Percentiles rank a stretch among this genome's conserved stretches.
These are phyloP conservation scores for Achlya hypogyna DNA, from an alignment of 352 stramenopile species.

Conservation along the genomic window DNA sequence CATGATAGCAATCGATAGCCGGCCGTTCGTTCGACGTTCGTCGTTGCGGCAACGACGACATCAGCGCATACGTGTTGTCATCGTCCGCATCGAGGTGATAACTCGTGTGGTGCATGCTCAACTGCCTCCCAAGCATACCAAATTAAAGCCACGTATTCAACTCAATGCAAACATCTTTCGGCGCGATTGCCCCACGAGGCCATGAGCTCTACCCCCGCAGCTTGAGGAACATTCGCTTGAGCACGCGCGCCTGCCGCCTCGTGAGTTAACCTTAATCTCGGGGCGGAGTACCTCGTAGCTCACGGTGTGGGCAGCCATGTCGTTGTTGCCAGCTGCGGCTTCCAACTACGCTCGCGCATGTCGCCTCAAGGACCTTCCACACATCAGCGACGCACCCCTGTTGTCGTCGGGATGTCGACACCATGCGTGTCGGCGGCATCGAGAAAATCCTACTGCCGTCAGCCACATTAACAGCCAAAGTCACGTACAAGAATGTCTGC, in stretches of 20 bases:
- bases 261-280: not conserved
- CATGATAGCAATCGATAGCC: too few relatives aligned
- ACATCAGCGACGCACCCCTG: slow-evolving; percentile 25
- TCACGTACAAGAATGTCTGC: slow-evolving; percentile 76
- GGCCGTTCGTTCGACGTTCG: too few relatives aligned
- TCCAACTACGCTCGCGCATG: not conserved
- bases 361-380: slow-evolving; percentile 23
- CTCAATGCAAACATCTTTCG: too few relatives aligned
- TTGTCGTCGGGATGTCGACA: slow-evolving; percentile 85
- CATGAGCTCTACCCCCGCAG: slow-evolving; percentile 59
- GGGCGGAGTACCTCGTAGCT: slow-evolving; percentile 71
- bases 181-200: too few relatives aligned
- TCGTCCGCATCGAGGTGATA: too few relatives aligned
- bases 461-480: not conserved
- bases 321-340: slow-evolving; percentile 21
- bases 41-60: too few relatives aligned
- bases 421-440: slow-evolving; percentile 87
- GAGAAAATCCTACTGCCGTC: slow-evolving; percentile 56
- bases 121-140: too few relatives aligned
- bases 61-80: too few relatives aligned
- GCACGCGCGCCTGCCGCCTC: slow-evolving; percentile 52
- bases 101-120: too few relatives aligned
- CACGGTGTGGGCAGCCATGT: slow-evolving; percentile 75
- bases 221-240: slow-evolving; percentile 93
- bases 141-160: too few relatives aligned